Percentiles rank a stretch among this genome's conserved stretches.
phyloP scores from a whole-genome alignment of 305 asterid species.

The Solanum hybrid region DNA sequence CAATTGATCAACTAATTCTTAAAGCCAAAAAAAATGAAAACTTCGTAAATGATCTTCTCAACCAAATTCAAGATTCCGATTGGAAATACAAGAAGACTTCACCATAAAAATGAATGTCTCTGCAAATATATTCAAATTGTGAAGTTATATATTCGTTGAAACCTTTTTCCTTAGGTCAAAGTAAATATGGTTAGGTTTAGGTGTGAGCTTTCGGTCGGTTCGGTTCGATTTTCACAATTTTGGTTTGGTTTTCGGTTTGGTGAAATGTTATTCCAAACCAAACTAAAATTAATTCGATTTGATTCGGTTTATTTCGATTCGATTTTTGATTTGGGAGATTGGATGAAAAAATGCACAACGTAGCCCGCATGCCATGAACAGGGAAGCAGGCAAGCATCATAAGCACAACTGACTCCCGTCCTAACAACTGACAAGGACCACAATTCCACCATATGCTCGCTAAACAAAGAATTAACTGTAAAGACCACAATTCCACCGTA shows the following conservation, averaged over 20 bases:
- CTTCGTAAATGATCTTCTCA: neutral
- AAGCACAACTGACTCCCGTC: neutral
- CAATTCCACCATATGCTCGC: neutral
- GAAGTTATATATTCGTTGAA: neutral
- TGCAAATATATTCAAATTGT: neutral
- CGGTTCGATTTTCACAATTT: neutral
- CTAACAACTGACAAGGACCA: neutral
- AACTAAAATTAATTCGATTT: neutral
- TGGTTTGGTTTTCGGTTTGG: neutral
- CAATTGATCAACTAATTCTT: neutral
- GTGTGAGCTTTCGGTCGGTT: neutral
- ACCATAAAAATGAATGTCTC: neutral
- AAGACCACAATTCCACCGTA: neutral
- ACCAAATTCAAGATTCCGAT: neutral
- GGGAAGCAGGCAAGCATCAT: neutral
- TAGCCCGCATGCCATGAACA: neutral
- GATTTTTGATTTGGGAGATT: neutral
- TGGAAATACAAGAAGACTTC: neutral
- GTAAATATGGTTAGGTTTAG: neutral
- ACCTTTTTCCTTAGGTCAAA: neutral
- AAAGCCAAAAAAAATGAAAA: neutral
- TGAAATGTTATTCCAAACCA: neutral
- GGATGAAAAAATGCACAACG: neutral
- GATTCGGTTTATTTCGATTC: neutral
- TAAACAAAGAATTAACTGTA: neutral